These are phyloP conservation scores for Primulina eburnea DNA, from an alignment of 257 asterid species.

Conservation along the genomic window DNA sequence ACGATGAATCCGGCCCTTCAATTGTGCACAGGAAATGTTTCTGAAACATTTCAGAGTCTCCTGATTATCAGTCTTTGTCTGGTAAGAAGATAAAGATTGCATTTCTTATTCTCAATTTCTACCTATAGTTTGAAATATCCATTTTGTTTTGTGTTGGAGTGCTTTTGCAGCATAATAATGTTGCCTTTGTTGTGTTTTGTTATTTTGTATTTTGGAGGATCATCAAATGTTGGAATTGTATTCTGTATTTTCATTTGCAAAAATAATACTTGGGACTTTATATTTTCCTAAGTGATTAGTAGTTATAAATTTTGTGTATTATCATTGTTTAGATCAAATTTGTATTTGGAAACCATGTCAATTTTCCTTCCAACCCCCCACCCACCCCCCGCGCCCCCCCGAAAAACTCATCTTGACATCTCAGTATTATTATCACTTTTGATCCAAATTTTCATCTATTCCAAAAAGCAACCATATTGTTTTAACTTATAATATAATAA, in stretches of 20 bases:
- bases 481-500: no score
- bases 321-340: no score
- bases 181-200: neutral
- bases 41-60: neutral
- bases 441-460: no score
- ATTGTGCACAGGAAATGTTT: neutral
- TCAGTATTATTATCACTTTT: no score
- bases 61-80: neutral
- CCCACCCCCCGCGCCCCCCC: no score
- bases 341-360: no score
- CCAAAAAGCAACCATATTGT: no score
- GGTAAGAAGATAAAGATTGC: neutral
- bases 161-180: neutral
- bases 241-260: no score
- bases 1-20: neutral
- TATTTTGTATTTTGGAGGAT: neutral
- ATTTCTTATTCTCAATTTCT: neutral
- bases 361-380: no score
- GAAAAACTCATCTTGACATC: no score
- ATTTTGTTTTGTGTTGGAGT: neutral
- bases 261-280: neutral
- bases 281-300: no score
- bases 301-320: no score
- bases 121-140: neutral
- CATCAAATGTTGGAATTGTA: neutral